Evolutionary conservation across 495 filamentous ascomycete species (phyloP), one percentile per base, ranked within the genome.

Genomic region (Xylaria telfairii): DNA sequence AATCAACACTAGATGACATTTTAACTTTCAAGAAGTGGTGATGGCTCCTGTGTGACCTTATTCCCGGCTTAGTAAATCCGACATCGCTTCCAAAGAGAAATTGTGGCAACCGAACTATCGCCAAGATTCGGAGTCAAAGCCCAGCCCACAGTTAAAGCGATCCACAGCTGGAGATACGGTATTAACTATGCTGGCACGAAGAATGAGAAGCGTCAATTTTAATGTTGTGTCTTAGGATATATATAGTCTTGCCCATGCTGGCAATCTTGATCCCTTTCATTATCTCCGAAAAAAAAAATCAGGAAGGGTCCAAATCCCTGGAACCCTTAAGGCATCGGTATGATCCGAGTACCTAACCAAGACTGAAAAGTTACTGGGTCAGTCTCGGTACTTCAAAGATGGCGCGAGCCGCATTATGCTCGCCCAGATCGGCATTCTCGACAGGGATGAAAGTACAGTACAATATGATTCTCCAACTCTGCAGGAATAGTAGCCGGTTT

Each of bases 41-140:
- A 47, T 64, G 21, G 1, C 34, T 26, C 13, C 42, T 41, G 24
- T 39, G 21, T 3, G 13, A 30, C 28, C 24, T 64, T 64, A 64
- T 64, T 64, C 61, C 61, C 61, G 61, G 41, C 15, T 7, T 3
- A 39, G 54, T 28, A 28, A 30, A 63, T 63, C 60, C 60, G 60
- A 63, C 34, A 2, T 49, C 28, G 30, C 7, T 65, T 17, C 26
- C 42, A n/a, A 47, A 62, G 26, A 19, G 41, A 41, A 46, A 41
- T 13, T 61, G 34, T 34, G 37, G 59, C 32, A 39, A 60, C 56
- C 17, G n/a, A 62, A 62, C 39, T 9, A n/a, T 30, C 26, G 61
- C 61, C 42, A 28, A 34, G 62, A 65, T 49, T 19, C 42, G 30
- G 42, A 51, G 28, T 53, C 46, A 19, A 65, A 49, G 41, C 41